Evolutionary conservation across 2,329 filamentous ascomycete species (phyloP), one percentile per base, ranked within the genome.

Genomic region (Madurella fahalii): DNA sequence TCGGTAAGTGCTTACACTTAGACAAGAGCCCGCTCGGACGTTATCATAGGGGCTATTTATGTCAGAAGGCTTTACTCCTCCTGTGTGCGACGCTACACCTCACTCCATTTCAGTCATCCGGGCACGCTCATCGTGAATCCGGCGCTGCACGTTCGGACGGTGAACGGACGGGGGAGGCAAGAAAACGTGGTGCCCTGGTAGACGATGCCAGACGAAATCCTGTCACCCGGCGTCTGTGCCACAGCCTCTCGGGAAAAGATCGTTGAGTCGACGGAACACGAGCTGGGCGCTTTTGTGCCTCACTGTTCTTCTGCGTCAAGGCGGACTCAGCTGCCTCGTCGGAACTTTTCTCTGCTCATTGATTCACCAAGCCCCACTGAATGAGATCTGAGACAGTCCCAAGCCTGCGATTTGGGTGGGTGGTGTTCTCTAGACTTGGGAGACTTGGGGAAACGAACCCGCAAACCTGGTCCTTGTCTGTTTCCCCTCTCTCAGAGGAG

Each of bases 161-260:
- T 9, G 44, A 48, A 52, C 50, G 34, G 47, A 46, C 53, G 30
- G 12, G 2, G 9, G 13, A 9, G 48, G 18, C 46, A 51, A 43
- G 50, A 49, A 52, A 57, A 52, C 50, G 54, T 58, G 58, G 55
- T 52, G 44, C 49, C 57, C 52, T 40, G 25, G 54, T 34, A 54
- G 46, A 37, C 40, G 41, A 40, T 39, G 31, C 52, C 34, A 50
- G 46, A 37, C 40, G 37, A 40, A 37, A 31, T 15, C 34, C 18
- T 51, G 30, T 39, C 9, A 25, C 25, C 25, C 25, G 25, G 25
- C 25, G 7, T 25, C 25, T 25, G 39, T 50, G 50, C 41, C 34
- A 30, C 41, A 17, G 30, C 18, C 18, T n/a, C 40, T 16, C 16
- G 5, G 44, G 44, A 25, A 54, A 47, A 34, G 45, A 49, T 54